Evolutionary conservation across 352 stramenopile genomes (phyloP), one percentile per base, ranked within the genome.

Genomic region (Phytophthora pluvialis): DNA sequence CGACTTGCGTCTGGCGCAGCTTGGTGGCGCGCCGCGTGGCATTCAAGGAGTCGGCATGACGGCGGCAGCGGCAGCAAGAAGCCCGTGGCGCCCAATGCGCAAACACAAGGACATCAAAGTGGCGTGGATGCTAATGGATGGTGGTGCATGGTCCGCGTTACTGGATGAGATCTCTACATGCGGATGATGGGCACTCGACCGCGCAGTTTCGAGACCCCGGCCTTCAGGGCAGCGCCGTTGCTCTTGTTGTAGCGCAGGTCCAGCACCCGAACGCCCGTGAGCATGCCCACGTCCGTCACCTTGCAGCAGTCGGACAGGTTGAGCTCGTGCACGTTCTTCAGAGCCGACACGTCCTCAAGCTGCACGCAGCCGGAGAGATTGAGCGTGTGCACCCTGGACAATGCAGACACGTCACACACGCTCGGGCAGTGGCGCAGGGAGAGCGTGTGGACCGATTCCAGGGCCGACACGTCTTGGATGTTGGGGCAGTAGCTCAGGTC

Each of bases 401-500:
- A 71, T 16, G 73, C 67, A 18, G 70, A 77, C 4, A 91, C 81
- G 46, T 91, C 75, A 1, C 40, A 21, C 9, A 91, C 50, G 4
- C 69, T 73, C 5, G 66, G 72, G 61, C 79, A 88, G 54, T 90
- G 80, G 52, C 82, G 83, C 38, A 91, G 70, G 28, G 75, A 87
- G 42, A 93, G 70, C 28, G 73, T 82, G 56, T 89, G 82, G 38
- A 91, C 77, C 1, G 57, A 42, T 7, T 53, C 42, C 50, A 91
- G 68, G 4, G 68, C 65, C 4, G 70, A 79, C 12, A 93, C 78
- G 29, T 89, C 72, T 25, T 77, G 25, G 33, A 93, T 42, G 16
- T 68, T 46, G 21, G 83, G 74, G 44, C 85, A 90, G 60, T 89
- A 90, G 64, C 80, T 90, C 54, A 90, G 47, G 48, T 90, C 84